A percentile compares a stretch with the other conserved stretches of the same genome.
Conservation (phyloP, 805 yeast species). For the Ogataea wickerhamii region DNA sequence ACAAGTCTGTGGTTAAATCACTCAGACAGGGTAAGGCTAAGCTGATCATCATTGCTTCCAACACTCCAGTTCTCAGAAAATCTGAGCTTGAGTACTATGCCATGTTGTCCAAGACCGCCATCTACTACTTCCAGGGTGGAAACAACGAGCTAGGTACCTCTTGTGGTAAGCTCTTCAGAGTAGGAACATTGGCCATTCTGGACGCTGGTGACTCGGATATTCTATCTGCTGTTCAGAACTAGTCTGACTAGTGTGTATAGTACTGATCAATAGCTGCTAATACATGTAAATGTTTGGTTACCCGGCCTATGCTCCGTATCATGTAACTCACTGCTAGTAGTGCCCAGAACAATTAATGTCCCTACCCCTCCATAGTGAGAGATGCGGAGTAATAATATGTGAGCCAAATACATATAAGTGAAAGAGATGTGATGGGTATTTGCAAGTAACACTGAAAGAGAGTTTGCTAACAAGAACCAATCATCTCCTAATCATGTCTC, state of each 20-base stretch:
- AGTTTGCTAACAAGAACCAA: no score
- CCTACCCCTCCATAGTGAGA: no score
- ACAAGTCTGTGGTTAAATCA: constrained; percentile 98
- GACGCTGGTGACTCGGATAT: constrained; percentile 99
- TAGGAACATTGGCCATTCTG: constrained; percentile 91
- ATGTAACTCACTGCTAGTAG: no score
- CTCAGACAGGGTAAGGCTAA: constrained; percentile 99
- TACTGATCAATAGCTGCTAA: no score
- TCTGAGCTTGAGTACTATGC: constrained; percentile 99
- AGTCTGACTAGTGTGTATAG: constrained; percentile 3
- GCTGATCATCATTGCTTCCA: constrained; percentile 95
- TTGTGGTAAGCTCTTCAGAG: constrained; percentile 99
- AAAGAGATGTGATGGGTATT: no score
- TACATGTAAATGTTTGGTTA: no score
- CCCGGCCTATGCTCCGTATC: no score
- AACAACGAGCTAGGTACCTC: constrained; percentile 99
- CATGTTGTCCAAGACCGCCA: constrained; percentile 96
- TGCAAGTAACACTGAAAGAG: no score
- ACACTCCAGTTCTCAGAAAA: constrained; percentile 99
- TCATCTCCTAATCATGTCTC: no score
- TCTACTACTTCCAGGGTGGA: constrained; percentile 99
- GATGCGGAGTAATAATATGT: no score
- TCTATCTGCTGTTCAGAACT: constrained; percentile 57
- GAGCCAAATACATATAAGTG: no score
- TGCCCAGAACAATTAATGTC: no score